These are phyloP conservation scores for Pythium rishiriense DNA, from an alignment of 352 stramenopile species.

Conservation along the genomic window DNA sequence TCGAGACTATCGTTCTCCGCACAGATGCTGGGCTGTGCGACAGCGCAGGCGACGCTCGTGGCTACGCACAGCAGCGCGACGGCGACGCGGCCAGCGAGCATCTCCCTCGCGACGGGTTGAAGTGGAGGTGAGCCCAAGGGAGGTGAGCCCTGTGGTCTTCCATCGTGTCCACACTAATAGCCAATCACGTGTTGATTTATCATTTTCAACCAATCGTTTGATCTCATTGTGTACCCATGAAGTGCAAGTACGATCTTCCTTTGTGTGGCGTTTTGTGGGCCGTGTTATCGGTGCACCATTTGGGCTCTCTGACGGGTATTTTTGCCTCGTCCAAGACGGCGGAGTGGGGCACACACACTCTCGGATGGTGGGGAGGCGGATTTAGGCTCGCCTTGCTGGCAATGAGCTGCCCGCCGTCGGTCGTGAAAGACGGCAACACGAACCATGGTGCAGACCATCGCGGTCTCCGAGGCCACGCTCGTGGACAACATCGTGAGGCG, in stretches of 20 bases:
- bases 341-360: background rate
- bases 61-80: constrained; percentile 6
- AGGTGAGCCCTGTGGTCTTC: too few relatives aligned
- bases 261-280: too few relatives aligned
- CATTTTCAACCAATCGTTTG: background rate
- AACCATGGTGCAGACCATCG: constrained; percentile 55
- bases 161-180: background rate
- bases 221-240: background rate
- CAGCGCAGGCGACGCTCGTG: background rate
- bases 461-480: constrained; percentile 51
- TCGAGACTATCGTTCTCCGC: too few relatives aligned
- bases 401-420: background rate
- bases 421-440: background rate
- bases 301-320: background rate
- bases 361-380: background rate
- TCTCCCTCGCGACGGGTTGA: background rate
- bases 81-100: background rate
- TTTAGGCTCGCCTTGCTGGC: background rate
- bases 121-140: too few relatives aligned
- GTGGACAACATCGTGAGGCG: constrained; percentile 48
- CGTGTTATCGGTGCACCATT: background rate
- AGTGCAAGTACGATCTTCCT: background rate
- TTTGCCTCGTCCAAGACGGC: background rate
- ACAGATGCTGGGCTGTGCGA: constrained; percentile 13
- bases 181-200: background rate